Conservation (phyloP, 1,284 basidiomycete genomes). For the Peniophora sp. region DNA sequence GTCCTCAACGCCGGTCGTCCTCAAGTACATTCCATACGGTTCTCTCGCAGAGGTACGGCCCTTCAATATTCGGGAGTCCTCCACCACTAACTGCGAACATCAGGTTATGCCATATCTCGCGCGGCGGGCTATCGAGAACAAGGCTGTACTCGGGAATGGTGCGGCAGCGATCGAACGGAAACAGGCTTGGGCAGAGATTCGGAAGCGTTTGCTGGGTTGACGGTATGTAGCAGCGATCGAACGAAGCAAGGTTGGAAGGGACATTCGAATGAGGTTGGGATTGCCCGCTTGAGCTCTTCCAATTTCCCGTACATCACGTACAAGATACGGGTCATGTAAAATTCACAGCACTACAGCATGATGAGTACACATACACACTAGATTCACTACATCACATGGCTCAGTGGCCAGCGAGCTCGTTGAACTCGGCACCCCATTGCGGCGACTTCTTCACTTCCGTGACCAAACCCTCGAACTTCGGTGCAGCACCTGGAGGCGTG, state of each 20-base stretch:
- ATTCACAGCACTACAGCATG: too few relatives aligned
- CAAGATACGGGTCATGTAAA: too few relatives aligned
- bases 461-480: constrained; percentile 72
- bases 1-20: constrained; percentile 59
- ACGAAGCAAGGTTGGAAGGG: constrained; percentile 27
- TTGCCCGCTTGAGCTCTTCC: not conserved
- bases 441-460: constrained; percentile 56
- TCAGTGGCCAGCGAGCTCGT: constrained; percentile 39
- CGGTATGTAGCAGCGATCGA: constrained; percentile 48
- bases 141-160: constrained; percentile 49
- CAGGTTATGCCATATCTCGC: constrained; percentile 62
- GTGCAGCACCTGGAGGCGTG: constrained; percentile 48
- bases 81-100: constrained; percentile 9
- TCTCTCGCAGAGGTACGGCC: constrained; percentile 49
- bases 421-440: constrained; percentile 62
- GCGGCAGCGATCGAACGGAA: constrained; percentile 43
- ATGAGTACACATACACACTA: too few relatives aligned
- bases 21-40: constrained; percentile 85
- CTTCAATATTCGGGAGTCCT: not conserved
- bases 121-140: constrained; percentile 64
- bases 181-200: constrained; percentile 30
- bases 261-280: constrained; percentile 24
- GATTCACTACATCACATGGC: too few relatives aligned
- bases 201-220: constrained; percentile 15
- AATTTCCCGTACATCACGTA: too few relatives aligned